Base-by-base conservation (phyloP, 2,329 filamentous ascomycete genomes). In the Shiraia bambusicola region DNA sequence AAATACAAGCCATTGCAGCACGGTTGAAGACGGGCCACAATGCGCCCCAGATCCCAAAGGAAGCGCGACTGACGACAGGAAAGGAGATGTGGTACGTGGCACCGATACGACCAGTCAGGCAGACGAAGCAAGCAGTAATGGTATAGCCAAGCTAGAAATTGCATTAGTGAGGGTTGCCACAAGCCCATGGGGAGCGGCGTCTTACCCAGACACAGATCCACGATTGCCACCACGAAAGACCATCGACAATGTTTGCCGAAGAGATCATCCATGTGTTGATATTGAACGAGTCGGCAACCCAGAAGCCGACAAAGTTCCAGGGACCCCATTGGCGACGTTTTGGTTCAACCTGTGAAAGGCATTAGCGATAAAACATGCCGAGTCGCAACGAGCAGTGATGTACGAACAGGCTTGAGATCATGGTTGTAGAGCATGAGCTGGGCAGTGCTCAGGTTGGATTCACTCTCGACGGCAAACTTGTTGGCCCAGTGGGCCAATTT, bases 261-360 rank as follows among this genome's bases (percentile, higher is more conserved):
- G 87, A 86, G 49, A 94, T 93, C 88, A 94, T 95, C 90, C 88
- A 94, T 2, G 88, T 93, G 69, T 92, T 93, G 59, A 71, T 70
- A 49, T 71, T 71, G 57, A 71, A 71, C 2, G 66, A 69, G 71
- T 82, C 52, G 33, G 60, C 59, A 59, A 93, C 78, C 88, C 88
- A 93, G 63, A 93, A 93, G 11, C 82, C 87, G 28, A 95, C 86
- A 64, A 90, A 95, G 69, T 95, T 95, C 82, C 86, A 89, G 22
- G 86, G 73, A 13, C 83, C 83, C 90, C 91, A 96, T 78, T 88
- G 81, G 40, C 91, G 82, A 43, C 88, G 81, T 50, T 81, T 82
- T 12, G 82, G 83, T 64, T 94, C 89, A 37, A 96, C 88, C 41
- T 55, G 19, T 22, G 22, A 3, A 27, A 35, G 17, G 47, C 32